Evolutionary conservation across 805 yeast genomes (phyloP).

Genomic region (Kurtzmaniella fragi): DNA sequence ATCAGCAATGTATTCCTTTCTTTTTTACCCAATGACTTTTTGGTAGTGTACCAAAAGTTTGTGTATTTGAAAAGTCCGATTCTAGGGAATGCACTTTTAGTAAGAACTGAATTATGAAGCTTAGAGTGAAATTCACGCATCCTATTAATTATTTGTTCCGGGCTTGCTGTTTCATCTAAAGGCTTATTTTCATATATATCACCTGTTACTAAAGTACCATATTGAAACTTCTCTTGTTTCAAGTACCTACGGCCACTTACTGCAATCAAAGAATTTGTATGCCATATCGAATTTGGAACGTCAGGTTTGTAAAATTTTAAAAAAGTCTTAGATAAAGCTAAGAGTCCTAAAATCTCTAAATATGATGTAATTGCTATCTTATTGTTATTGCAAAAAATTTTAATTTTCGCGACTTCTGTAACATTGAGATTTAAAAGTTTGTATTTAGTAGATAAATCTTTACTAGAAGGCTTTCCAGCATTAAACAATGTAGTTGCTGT

Average conservation of each 20-base stretch:
- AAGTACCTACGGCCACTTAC: slow-evolving; percentile 10
- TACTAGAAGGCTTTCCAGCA: too few species aligned
- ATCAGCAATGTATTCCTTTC: slow-evolving; percentile 11
- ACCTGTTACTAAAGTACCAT: slow-evolving; percentile 4
- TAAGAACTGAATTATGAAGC: slow-evolving; percentile 3
- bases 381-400: slow-evolving; percentile 10
- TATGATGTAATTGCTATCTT: slow-evolving; percentile 18
- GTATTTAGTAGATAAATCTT: slow-evolving; percentile 5
- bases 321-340: slow-evolving; percentile 11
- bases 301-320: too few species aligned
- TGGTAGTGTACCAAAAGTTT: slow-evolving; percentile 8
- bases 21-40: slow-evolving; percentile 7
- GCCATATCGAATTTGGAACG: slow-evolving; percentile 1
- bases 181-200: neutral
- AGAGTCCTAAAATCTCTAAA: slow-evolving; percentile 10
- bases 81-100: slow-evolving; percentile 7
- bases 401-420: slow-evolving; percentile 6
- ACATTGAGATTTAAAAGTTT: slow-evolving; percentile 10
- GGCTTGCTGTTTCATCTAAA: too few species aligned
- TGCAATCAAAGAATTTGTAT: slow-evolving; percentile 5
- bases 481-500: slow-evolving; percentile 1
- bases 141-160: too few species aligned
- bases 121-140: slow-evolving; percentile 1
- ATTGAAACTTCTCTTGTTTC: slow-evolving; percentile 4
- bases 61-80: slow-evolving; percentile 9